Evolutionary conservation across 164 flowering plant species (phyloP).

Genomic region (Tetrastigma voinierianum): DNA sequence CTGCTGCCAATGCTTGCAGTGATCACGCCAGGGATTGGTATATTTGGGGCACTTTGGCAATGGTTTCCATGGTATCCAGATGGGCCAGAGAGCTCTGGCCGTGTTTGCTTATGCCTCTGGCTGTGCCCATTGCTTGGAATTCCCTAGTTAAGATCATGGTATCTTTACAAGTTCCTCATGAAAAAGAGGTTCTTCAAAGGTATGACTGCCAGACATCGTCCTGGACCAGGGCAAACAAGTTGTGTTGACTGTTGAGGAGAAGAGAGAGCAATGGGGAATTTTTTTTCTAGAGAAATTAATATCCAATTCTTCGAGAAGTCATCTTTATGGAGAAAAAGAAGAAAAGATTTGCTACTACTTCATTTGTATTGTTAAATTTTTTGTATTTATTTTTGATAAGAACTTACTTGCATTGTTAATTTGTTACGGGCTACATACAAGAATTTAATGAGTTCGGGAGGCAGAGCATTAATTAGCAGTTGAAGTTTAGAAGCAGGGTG

Average conservation of each 20-base stretch:
- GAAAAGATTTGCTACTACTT: too few species aligned
- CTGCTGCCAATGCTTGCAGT: conserved; percentile 66
- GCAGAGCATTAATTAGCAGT: too few species aligned
- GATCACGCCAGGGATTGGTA: conserved; percentile 58
- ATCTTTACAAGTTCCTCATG: conserved; percentile 58
- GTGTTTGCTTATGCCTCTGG: conserved; percentile 82
- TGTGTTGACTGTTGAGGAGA: conserved; percentile 55
- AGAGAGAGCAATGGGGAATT: background rate
- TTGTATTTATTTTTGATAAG: too few species aligned
- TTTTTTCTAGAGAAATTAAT: too few species aligned
- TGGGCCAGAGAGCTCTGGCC: conserved; percentile 72
- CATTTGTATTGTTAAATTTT: too few species aligned
- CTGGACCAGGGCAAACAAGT: conserved; percentile 65
- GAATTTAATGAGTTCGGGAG: too few species aligned
- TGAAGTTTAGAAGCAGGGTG: too few species aligned
- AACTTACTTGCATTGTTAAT: too few species aligned
- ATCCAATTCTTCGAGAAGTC: background rate
- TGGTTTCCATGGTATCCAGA: conserved; percentile 89
- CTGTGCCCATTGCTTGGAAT: conserved; percentile 56
- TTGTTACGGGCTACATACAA: too few species aligned
- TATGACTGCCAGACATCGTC: conserved; percentile 51
- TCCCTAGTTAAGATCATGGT: conserved; percentile 52
- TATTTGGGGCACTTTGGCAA: conserved; percentile 68
- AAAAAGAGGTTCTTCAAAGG: conserved; percentile 63
- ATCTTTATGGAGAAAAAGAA: background rate